These are phyloP conservation scores for Inonotus obliquus DNA, from an alignment of 1,284 basidiomycete species.

Conservation along the genomic window DNA sequence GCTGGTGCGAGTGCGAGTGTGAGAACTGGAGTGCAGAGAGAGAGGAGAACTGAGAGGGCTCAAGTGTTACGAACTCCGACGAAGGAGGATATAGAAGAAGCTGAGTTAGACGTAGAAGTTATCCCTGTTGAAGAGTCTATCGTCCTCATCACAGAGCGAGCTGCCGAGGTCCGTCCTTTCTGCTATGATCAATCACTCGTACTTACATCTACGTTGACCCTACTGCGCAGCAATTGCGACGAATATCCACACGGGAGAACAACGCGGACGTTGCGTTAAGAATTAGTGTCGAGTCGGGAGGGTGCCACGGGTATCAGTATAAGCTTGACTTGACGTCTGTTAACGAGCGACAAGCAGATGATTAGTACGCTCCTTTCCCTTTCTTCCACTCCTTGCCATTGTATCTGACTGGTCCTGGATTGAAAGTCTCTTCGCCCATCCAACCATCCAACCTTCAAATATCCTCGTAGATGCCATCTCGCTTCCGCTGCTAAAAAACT, in stretches of 20 bases:
- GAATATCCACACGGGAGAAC: conserved; percentile 53
- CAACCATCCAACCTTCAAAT: conserved; percentile 62
- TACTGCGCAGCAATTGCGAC: conserved; percentile 55
- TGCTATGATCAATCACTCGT: too few species aligned
- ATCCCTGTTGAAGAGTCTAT: conserved; percentile 41
- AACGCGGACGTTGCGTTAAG: conserved; percentile 63
- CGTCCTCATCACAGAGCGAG: conserved; percentile 60
- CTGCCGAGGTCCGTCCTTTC: conserved; percentile 54
- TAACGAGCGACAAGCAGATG: conserved; percentile 50
- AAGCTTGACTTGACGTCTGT: conserved; percentile 71
- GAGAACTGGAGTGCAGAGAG: background rate
- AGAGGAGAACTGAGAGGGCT: background rate
- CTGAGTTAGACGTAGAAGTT: conserved; percentile 53
- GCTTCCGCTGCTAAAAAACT: conserved; percentile 73
- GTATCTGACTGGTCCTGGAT: background rate
- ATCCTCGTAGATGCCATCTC: conserved; percentile 81
- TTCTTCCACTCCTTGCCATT: background rate
- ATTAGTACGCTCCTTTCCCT: conserved; percentile 60
- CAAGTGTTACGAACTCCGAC: conserved; percentile 33
- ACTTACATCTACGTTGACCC: background rate
- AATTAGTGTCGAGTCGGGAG: conserved; percentile 82
- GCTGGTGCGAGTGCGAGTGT: background rate
- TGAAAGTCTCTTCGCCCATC: conserved; percentile 60
- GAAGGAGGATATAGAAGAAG: conserved; percentile 43
- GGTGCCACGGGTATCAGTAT: conserved; percentile 93